Base-by-base conservation (phyloP, 1,284 basidiomycete genomes). In the Cryptococcus amylolentus region DNA sequence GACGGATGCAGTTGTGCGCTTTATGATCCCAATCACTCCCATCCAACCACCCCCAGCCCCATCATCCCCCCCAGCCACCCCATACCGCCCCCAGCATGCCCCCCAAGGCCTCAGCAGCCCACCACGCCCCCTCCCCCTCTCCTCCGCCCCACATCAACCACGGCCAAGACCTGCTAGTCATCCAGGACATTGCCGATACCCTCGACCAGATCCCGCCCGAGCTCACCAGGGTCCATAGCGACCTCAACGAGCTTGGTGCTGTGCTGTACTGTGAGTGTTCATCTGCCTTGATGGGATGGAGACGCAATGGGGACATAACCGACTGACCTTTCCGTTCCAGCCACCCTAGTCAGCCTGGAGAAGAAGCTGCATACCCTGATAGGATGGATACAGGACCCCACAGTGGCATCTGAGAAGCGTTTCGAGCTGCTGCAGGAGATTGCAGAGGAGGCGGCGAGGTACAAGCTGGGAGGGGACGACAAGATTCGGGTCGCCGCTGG, bases 401-500 rank as follows among this genome's bases (percentile, higher is more conserved):
- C 78, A 1, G 80, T 82, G 42, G 80, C 84, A 7, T 89, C 90
- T 60, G 86, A 88, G 58, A 85, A 91, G 65, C 85, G 93, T 41
- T 86, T 98, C 52, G 85, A 87, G 79, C 84, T 94, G 31, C 84
- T 99, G 59, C 84, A 87, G 58, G 91, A 96, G 73, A 92, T 97
- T 68, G 91, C 93, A 10, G 93, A 97, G 60, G 94, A 97, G 76
- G 91, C 93, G 0, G 81, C 84, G 42, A 84, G 89, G 49, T 90
- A 97, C 79, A 93, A 93, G 76, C 85, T 94, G 57, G 96, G 96
- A 41, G 91, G 90, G 45, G 96, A 98, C 76, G 95, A 99, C 85
- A 98, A 98, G 82, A 98, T 98, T 73, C 85, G 94, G 68, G 93
- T 98, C 57, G 93, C 93, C 10, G 91, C 88, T 64, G 89, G 89